Percentiles rank a stretch among this genome's conserved stretches.
Evolutionary conservation across 768 basidiomycete species (phyloP).

Genomic region (Bullera alba): DNA sequence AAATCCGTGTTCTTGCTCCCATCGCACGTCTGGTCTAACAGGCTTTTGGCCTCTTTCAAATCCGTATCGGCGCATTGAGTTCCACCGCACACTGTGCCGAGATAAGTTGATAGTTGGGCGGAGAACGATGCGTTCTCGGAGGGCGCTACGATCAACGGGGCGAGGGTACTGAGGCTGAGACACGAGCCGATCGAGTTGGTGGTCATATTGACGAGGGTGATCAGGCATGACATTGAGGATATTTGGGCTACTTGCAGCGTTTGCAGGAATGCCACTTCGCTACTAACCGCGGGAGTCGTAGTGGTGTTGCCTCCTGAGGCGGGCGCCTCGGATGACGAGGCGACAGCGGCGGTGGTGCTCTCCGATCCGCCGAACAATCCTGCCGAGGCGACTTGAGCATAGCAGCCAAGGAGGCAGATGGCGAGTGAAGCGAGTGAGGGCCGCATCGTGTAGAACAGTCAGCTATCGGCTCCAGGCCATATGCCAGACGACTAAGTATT

Average conservation of each 20-base stretch:
- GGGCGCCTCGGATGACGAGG: not conserved
- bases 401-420: not conserved
- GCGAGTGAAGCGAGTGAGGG: no score
- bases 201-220: slow-evolving; percentile 44
- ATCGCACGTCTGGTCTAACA: slow-evolving; percentile 22
- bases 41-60: slow-evolving; percentile 18
- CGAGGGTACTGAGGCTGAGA: slow-evolving; percentile 30
- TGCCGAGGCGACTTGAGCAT: not conserved
- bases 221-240: slow-evolving; percentile 35
- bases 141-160: slow-evolving; percentile 24
- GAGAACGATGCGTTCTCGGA: slow-evolving; percentile 22
- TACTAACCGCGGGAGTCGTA: not conserved
- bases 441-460: no score
- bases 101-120: slow-evolving; percentile 27
- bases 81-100: slow-evolving; percentile 21
- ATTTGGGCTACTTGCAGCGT: slow-evolving; percentile 33
- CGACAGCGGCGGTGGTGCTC: not conserved
- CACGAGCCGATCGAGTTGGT: slow-evolving; percentile 32
- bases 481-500: no score
- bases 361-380: not conserved
- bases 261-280: slow-evolving; percentile 29
- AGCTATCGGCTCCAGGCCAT: no score
- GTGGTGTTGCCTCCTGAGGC: not conserved
- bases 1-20: slow-evolving; percentile 11
- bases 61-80: slow-evolving; percentile 19